Base-by-base conservation (phyloP, 306 rosid genomes). In the Ceratonia siliqua region DNA sequence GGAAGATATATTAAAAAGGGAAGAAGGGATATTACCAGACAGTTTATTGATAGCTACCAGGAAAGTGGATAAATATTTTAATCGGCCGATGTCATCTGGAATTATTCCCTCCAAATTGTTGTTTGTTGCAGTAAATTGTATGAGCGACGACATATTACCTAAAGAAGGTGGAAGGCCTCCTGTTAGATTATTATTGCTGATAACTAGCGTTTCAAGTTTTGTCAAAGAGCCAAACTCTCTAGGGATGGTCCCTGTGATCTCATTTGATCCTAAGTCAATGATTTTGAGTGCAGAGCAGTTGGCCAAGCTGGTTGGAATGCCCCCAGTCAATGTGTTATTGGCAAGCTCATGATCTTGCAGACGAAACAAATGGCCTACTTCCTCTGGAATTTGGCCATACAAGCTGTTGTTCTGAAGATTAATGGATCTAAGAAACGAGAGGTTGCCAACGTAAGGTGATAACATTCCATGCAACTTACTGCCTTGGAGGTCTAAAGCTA, bases 111-210 rank as follows among this genome's bases (percentile, higher is more conserved):
- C 68, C 24, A 79, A 13, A n/a, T 43, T 54, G 35, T 79, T 54
- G 7, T 9, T 0, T 20, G 10, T 7, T 11, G 55, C 38, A 11
- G 5, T 5, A 12, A 79, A 24, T 1, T 0, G 0, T 4, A 10
- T 12, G 8, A 72, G 11, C 10, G 74, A 72, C 20, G 78, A 15
- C 32, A 79, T 52, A 27, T 79, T 74, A 5, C 72, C 73, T 5
- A 74, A 1, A 10, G 71, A 80, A 49, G 61, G 6, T 22, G 84
- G 66, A 6, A 78, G 50, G 18, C 52, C 33, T n/a, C 74, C 73
- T 3, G 55, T 72, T 2, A 78, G 78, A 52, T 53, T 72, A 48
- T 52, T 71, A 5, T 0, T 0, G 5, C 0, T 0, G 9, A 62
- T 30, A 11, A 0, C 0, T 4, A 78, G 53, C 0, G 0, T 0